These are phyloP conservation scores for Zygotorulaspora sp. DNA, from an alignment of 805 yeast species.

Conservation along the genomic window DNA sequence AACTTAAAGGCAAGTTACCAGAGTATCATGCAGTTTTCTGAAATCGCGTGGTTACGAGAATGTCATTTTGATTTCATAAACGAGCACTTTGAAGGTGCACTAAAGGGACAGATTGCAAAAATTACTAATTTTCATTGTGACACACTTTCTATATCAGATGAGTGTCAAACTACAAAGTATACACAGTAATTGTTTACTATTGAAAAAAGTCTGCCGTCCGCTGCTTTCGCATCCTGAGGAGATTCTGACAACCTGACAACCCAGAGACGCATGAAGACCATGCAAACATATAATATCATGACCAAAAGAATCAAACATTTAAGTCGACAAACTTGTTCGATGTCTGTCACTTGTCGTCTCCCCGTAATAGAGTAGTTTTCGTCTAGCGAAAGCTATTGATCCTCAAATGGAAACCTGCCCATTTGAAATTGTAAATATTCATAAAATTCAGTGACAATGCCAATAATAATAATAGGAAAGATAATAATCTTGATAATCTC, in stretches of 20 bases:
- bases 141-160: too few species aligned
- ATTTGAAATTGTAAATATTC: conserved; percentile 13
- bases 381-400: conserved; percentile 21
- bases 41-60: too few species aligned
- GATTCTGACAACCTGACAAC: not conserved
- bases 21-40: too few species aligned
- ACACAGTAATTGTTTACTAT: too few species aligned
- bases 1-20: too few species aligned
- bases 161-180: too few species aligned
- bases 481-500: not conserved
- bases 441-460: not conserved
- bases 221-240: not conserved
- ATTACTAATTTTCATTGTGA: too few species aligned
- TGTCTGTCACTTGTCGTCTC: conserved; percentile 32
- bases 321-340: conserved; percentile 21
- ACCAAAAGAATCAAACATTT: conserved; percentile 35
- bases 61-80: not conserved
- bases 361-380: conserved; percentile 30
- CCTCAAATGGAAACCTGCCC: conserved; percentile 29
- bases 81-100: too few species aligned
- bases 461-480: not conserved
- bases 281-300: not conserved
- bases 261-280: not conserved
- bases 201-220: not conserved
- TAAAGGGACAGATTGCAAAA: too few species aligned